Evolutionary conservation across 177 flowering plant genomes (phyloP).

Genomic region (Vitis hybrid): DNA sequence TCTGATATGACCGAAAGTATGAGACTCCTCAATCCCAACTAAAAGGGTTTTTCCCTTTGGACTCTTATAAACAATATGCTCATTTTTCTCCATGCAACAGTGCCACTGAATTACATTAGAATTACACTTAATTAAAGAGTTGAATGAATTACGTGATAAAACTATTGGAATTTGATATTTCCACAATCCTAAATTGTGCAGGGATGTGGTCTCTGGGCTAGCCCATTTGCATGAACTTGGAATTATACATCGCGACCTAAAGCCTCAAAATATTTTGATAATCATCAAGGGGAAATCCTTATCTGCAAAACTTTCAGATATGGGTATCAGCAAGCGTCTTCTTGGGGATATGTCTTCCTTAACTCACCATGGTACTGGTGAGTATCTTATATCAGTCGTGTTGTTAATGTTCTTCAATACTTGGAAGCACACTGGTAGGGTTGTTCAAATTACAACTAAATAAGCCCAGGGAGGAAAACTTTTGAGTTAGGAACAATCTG

Average conservation of each 20-base stretch:
- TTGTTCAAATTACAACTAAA: not conserved
- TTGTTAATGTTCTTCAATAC: too few relatives aligned
- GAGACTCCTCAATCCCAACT: too few relatives aligned
- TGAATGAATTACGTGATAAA: too few relatives aligned
- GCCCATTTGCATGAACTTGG: constrained; percentile 91
- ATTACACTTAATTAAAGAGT: not conserved
- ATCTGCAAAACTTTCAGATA: constrained; percentile 89
- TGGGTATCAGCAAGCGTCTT: constrained; percentile 94
- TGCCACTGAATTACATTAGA: too few relatives aligned
- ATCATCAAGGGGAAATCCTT: constrained; percentile 42
- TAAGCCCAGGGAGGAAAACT: not conserved
- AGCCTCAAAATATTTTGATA: constrained; percentile 92
- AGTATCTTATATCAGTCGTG: constrained; percentile 4
- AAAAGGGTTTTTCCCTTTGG: too few relatives aligned
- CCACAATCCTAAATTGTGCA: constrained; percentile 21
- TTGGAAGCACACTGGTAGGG: too few relatives aligned
- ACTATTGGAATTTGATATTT: not conserved
- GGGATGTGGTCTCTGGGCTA: constrained; percentile 80
- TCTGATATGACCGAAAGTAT: too few relatives aligned
- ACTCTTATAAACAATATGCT: too few relatives aligned
- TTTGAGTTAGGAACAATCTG: too few relatives aligned
- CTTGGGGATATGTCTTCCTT: constrained; percentile 67
- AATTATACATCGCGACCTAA: constrained; percentile 86
- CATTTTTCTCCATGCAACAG: too few relatives aligned
- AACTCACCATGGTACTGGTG: constrained; percentile 71